These are phyloP conservation scores for Durotheca rogersii DNA, from an alignment of 495 filamentous ascomycete genomes.

Conservation along the genomic window DNA sequence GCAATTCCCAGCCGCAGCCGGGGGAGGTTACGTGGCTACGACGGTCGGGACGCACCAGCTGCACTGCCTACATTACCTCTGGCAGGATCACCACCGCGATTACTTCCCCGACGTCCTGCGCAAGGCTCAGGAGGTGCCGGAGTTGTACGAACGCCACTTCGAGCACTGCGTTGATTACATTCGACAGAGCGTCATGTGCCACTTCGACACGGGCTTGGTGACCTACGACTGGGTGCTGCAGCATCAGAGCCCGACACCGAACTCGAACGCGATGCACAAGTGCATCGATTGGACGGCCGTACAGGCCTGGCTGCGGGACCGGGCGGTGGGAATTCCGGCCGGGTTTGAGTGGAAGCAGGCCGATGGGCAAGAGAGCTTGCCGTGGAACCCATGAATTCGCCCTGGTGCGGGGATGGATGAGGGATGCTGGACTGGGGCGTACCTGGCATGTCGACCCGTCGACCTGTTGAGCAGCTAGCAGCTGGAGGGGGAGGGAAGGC, in stretches of 20 bases:
- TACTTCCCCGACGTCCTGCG: constrained; percentile 8
- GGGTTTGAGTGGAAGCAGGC: constrained; percentile 17
- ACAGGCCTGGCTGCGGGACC: constrained; percentile 32
- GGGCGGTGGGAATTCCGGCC: constrained; percentile 22
- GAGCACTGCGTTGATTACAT: constrained; percentile 40
- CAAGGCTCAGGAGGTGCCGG: constrained; percentile 22
- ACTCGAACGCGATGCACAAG: constrained; percentile 27
- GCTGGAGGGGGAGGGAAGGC: too few species aligned
- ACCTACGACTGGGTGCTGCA: constrained; percentile 31
- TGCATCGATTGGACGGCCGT: constrained; percentile 38
- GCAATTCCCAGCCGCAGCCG: constrained; percentile 9
- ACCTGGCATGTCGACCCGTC: too few species aligned
- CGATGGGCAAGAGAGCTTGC: constrained; percentile 6
- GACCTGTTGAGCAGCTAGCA: too few species aligned
- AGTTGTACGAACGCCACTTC: constrained; percentile 35
- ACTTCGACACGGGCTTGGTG: constrained; percentile 32
- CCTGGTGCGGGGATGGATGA: too few species aligned
- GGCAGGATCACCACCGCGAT: constrained; percentile 8
- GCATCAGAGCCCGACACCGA: constrained; percentile 34
- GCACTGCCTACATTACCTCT: constrained; percentile 19
- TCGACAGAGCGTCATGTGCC: constrained; percentile 37
- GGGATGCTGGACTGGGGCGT: too few species aligned
- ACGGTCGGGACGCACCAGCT: constrained; percentile 23
- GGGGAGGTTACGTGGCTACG: constrained; percentile 12
- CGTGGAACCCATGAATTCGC: constrained; percentile 12